Evolutionary conservation across 1,284 basidiomycete genomes (phyloP), one percentile per base, ranked within the genome.

Genomic region (Austropuccinia psidii): DNA sequence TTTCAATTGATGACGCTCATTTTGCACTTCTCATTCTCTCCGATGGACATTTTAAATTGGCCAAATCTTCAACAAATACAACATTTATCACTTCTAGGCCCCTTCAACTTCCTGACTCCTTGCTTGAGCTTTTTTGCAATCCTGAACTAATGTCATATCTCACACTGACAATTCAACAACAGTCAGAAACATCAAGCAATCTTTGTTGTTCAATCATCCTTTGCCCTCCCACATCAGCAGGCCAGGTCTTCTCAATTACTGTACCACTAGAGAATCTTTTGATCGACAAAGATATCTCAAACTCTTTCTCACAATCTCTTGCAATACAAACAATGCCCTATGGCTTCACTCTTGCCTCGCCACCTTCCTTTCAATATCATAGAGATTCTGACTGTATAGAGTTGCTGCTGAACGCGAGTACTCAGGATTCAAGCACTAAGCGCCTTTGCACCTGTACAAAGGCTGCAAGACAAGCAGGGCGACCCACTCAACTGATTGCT

Each of bases 1-100:
- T 41, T 35, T n/a, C n/a, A n/a, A n/a, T n/a, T n/a, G 41, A 45
- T 27, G 15, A 54, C 8, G 7, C 49, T 52, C 64, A 50, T 7
- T 6, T 67, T 24, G 39, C 37, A 17, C 4, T 67, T 21, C 31
- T 67, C 15, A 9, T 67, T 21, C 33, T 67, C 11, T 67, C 64
- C n/a, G 43, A 67, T 17, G 64, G 64, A 39, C 35, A 54, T 17
- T 11, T 67, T 27, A 52, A 54, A 37, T 15, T 55, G 24, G 50
- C 64, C 33, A 33, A 29, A 43, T 54, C 64, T 5, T 24, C 49
- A 11, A 67, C 52, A 55, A 67, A 67, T n/a, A 67, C 64, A 1
- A 67, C 31, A 2, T 27, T 67, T 17, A 33, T 67, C 24, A 41
- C 50, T 35, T 7, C 31, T 41, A 54, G 24, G 35, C 50, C 62